Evolutionary conservation across 2,329 filamentous ascomycete genomes (phyloP), one percentile per base, ranked within the genome.

Genomic region (Colletotrichum tropicicola): DNA sequence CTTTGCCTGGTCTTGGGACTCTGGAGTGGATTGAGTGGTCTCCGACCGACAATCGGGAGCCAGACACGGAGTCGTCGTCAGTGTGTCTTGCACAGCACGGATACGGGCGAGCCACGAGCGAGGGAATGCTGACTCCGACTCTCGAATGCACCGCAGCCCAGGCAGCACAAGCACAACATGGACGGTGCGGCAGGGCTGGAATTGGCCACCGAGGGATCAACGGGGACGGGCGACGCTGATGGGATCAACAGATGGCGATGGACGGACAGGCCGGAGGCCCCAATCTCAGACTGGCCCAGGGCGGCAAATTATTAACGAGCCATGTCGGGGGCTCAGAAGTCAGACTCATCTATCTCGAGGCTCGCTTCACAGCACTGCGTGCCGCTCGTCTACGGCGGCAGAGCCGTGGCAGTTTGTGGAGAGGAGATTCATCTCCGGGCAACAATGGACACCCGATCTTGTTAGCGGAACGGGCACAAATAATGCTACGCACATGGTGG

Each of bases 361-460:
- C n/a, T n/a, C n/a, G n/a, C n/a, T n/a, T n/a, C n/a, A n/a, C n/a
- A n/a, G n/a, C n/a, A n/a, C n/a, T n/a, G n/a, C n/a, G n/a, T n/a
- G n/a, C n/a, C n/a, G 17, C 30, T 32, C 51, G 37, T 25, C 25
- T 21, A 19, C 37, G 30, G 45, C 27, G 15, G 23, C 25, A 17
- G 23, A 21, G 19, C 41, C 8, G 32, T 19, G 15, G 27, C 47
- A 21, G 23, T 64, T 55, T 61, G 61, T 37, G 61, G 57, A 55
- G 60, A 39, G 61, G 57, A 45, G 55, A 53, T 55, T 65, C 61
- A 60, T 65, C 57, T 65, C 61, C 49, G 61, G 61, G 49, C 56
- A 45, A 61, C 44, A 49, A 44, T 65, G 43, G 61, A 51, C 49
- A 55, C 56, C 35, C 56, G 60, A 64, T 59, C 60, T 64, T 47